Evolutionary conservation across 2,329 filamentous ascomycete species (phyloP), one percentile per base, ranked within the genome.

Genomic region (Colletotrichum gloeosporioides): DNA sequence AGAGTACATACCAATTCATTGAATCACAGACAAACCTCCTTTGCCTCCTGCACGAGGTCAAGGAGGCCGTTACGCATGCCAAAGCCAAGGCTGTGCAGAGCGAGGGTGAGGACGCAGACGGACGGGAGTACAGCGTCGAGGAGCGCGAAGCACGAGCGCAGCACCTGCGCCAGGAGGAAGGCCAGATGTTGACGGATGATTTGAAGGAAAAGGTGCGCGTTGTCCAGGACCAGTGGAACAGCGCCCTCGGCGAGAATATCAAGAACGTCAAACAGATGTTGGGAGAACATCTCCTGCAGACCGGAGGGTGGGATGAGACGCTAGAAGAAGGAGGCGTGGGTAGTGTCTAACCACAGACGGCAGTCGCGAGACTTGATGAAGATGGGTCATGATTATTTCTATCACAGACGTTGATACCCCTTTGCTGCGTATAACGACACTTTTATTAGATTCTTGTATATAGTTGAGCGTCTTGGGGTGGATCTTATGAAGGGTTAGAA

Each of bases 1-100:
- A 97, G 87, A 96, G 94, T 80, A 96, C 95, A 10, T 98, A 98
- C 82, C 97, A 99, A 84, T 99, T 98, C 85, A 98, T 99, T 81
- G 97, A 99, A 87, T 94, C 93, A 8, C 96, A 99, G 87, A 96
- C 93, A 34, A 98, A 98, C 82, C 88, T 98, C 39, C 89, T 98
- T 29, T 99, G 96, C 81, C 88, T 99, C 49, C 86, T 98, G 73
- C 97, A 98, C 81, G 96, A 98, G 85, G 95, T 98, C 69, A 95
- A 95, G 82, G 95, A 95, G 70, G 93, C 93, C 0, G 92, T 95
- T 3, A 93, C 95, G 82, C 89, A 89, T 63, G 94, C 95, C 9
- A 92, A 92, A 78, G 92, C 92, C 69, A 90, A 92, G 77, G 87
- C 94, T 22, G 88, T 94, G 78, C 93, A 95, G 82, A 91, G 92